These are phyloP conservation scores for Gossypium arboreum DNA, from an alignment of 345 rosid genomes.

Conservation along the genomic window DNA sequence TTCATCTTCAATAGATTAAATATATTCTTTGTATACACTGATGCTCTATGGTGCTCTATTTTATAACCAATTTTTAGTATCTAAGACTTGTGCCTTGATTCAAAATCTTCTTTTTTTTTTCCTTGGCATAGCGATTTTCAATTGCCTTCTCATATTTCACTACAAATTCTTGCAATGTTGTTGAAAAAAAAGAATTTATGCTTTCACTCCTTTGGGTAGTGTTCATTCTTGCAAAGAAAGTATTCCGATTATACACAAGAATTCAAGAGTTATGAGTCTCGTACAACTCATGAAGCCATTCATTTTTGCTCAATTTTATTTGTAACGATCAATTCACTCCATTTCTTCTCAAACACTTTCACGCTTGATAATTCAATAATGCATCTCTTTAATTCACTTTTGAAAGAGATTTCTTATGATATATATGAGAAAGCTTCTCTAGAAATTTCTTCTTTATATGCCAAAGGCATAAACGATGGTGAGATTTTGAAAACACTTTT, in stretches of 20 bases:
- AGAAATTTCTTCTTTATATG: background rate
- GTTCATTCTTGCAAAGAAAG: background rate
- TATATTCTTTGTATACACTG: background rate
- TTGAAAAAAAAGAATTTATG: background rate
- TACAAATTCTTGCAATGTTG: too few species aligned
- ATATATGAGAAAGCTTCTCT: background rate
- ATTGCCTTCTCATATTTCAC: too few species aligned
- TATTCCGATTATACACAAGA: background rate
- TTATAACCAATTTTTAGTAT: background rate
- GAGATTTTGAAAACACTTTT: background rate
- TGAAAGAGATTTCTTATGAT: background rate
- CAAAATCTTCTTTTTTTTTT: background rate
- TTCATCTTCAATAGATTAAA: constrained; percentile 4
- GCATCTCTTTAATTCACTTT: background rate
- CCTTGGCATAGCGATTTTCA: background rate
- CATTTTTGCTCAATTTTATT: background rate
- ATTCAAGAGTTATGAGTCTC: background rate
- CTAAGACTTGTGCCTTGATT: background rate
- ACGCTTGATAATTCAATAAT: background rate
- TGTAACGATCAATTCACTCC: background rate
- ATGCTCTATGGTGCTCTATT: constrained; percentile 1
- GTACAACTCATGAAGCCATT: background rate
- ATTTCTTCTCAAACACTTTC: background rate
- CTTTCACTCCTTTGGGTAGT: background rate
- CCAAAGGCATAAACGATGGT: background rate